phyloP scores from a whole-genome alignment of 768 basidiomycete genomes.

The Favolaschia claudopus region DNA sequence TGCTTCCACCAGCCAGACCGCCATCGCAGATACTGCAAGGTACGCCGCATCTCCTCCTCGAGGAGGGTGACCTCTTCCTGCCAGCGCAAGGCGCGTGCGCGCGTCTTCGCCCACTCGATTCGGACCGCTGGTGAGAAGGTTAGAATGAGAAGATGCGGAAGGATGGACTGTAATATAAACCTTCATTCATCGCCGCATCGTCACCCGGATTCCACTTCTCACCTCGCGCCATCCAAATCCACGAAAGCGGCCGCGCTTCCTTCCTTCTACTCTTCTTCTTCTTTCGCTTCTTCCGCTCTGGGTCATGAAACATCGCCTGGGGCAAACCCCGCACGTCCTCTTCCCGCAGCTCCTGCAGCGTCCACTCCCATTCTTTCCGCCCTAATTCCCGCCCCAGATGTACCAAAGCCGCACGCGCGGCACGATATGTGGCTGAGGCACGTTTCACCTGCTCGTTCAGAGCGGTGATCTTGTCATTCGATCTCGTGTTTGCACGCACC shows the following conservation, averaged over 20 bases:
- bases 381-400: neutral
- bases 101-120: no score
- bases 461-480: slow-evolving; percentile 20
- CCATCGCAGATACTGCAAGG: slow-evolving; percentile 15
- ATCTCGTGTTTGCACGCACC: slow-evolving; percentile 31
- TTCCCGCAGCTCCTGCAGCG: slow-evolving; percentile 13
- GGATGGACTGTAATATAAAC: no score
- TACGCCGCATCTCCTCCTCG: slow-evolving; percentile 22
- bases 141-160: no score
- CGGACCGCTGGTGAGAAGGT: no score
- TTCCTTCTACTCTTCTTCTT: no score
- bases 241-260: no score
- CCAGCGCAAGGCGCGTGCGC: slow-evolving; percentile 7
- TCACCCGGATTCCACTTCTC: no score
- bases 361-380: slow-evolving; percentile 20
- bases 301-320: no score
- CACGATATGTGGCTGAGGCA: slow-evolving; percentile 24
- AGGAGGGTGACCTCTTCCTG: slow-evolving; percentile 18
- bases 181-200: no score
- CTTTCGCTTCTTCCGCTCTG: no score
- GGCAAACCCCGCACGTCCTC: slow-evolving; percentile 30
- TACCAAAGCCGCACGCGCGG: slow-evolving; percentile 22
- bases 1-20: slow-evolving; percentile 12
- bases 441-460: slow-evolving; percentile 24
- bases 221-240: no score